phyloP scores from a whole-genome alignment of 129 eudicot genomes.

The Rutidosis leptorrhynchoides region DNA sequence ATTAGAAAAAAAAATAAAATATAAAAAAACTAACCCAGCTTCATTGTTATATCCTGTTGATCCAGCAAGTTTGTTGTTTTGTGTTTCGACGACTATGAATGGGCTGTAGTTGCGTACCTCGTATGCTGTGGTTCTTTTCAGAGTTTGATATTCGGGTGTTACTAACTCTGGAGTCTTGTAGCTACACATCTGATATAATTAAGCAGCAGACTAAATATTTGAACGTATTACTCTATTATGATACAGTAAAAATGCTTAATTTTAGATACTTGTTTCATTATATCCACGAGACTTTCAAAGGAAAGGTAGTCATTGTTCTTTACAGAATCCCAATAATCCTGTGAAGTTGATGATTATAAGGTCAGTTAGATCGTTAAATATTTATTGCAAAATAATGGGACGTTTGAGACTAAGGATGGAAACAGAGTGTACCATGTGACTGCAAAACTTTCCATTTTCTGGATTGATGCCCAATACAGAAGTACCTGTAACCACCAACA shows the following conservation, averaged over 20 bases:
- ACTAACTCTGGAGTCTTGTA: conserved; percentile 86
- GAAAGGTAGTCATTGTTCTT: conserved; percentile 72
- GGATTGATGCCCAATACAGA: conserved; percentile 92
- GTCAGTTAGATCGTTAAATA: neutral
- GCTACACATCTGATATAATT: conserved; percentile 55
- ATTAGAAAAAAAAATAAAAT: conserved; percentile 3
- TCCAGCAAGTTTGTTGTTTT: conserved; percentile 73
- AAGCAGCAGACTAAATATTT: neutral
- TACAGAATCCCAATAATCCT: conserved; percentile 96
- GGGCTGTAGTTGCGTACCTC: conserved; percentile 86
- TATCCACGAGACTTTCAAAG: conserved; percentile 63
- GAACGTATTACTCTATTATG: neutral
- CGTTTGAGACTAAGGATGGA: neutral
- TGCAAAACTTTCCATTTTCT: conserved; percentile 68
- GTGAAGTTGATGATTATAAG: conserved; percentile 16
- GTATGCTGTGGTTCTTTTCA: conserved; percentile 71
- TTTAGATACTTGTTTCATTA: conserved; percentile 62
- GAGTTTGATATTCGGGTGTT: conserved; percentile 76
- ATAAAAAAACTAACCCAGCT: conserved; percentile 79
- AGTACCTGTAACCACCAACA: conserved; percentile 87
- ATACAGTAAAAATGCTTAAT: neutral
- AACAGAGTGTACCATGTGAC: conserved; percentile 60
- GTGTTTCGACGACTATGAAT: conserved; percentile 76
- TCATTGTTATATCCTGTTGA: conserved; percentile 67
- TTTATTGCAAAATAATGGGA: neutral